These are phyloP conservation scores for Lagenidium sp. DNA, from an alignment of 352 stramenopile species.

Conservation along the genomic window DNA sequence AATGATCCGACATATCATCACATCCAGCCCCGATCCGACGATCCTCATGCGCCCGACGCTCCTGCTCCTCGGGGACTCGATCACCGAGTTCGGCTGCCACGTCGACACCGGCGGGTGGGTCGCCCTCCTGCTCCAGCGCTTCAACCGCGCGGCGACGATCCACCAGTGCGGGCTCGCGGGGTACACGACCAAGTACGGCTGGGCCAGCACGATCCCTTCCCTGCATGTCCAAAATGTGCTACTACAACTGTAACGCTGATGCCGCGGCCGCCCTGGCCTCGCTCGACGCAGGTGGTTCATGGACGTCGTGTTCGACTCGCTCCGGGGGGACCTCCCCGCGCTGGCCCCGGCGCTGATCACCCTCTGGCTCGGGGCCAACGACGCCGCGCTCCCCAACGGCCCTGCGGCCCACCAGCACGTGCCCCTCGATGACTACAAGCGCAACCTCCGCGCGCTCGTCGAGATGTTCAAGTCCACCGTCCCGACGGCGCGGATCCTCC, in stretches of 20 bases:
- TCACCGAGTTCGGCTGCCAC: slow-evolving; percentile 37
- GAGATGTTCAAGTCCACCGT: slow-evolving; percentile 13
- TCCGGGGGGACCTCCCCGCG: slow-evolving; percentile 18
- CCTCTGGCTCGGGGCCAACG: slow-evolving; percentile 46
- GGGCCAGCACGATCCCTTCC: neutral
- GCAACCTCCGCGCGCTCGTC: slow-evolving; percentile 31
- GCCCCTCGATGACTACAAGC: slow-evolving; percentile 25
- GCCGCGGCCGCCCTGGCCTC: too few relatives aligned
- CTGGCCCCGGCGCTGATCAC: slow-evolving; percentile 21
- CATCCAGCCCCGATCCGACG: too few relatives aligned
- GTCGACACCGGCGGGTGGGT: slow-evolving; percentile 30
- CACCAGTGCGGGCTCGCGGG: slow-evolving; percentile 37
- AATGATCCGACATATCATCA: too few relatives aligned
- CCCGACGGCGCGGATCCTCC: slow-evolving; percentile 21
- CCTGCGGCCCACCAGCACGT: slow-evolving; percentile 28
- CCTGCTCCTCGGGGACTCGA: slow-evolving; percentile 56
- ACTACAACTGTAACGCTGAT: neutral
- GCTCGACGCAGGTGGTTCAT: slow-evolving; percentile 16
- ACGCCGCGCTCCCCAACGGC: slow-evolving; percentile 26
- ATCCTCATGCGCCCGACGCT: slow-evolving; percentile 35
- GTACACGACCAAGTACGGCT: slow-evolving; percentile 46
- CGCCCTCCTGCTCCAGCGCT: slow-evolving; percentile 37
- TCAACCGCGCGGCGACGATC: slow-evolving; percentile 38
- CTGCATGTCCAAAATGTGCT: neutral
- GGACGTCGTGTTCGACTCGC: slow-evolving; percentile 15